These are phyloP conservation scores for Solanum infundibuliforme DNA, from an alignment of 257 asterid genomes.

Conservation along the genomic window DNA sequence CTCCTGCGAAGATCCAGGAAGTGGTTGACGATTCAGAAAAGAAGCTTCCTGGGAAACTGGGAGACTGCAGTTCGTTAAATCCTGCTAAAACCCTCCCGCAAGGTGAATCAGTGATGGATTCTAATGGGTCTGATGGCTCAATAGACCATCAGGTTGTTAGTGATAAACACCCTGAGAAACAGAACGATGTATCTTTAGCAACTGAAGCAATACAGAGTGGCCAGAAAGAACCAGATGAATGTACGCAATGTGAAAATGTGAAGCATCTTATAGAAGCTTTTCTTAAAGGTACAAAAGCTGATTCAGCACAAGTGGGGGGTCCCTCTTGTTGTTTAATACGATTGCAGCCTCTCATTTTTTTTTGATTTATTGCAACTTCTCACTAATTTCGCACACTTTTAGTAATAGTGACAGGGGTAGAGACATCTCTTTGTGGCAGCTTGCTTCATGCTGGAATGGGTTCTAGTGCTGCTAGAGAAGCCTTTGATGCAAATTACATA, in stretches of 20 bases:
- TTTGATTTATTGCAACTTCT: not conserved
- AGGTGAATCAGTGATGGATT: not conserved
- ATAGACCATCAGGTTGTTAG: slow-evolving; percentile 17
- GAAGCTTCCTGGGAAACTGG: slow-evolving; percentile 19
- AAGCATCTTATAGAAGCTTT: slow-evolving; percentile 26
- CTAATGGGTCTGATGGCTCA: slow-evolving; percentile 18
- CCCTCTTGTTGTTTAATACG: not conserved
- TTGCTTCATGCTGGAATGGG: slow-evolving; percentile 84
- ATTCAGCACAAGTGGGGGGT: slow-evolving; percentile 30
- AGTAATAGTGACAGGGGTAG: slow-evolving; percentile 41
- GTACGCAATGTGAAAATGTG: slow-evolving; percentile 16
- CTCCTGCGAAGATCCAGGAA: slow-evolving; percentile 17
- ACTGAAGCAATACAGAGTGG: slow-evolving; percentile 7
- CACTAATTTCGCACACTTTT: not conserved
- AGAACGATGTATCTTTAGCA: slow-evolving; percentile 13
- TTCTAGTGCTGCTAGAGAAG: slow-evolving; percentile 53
- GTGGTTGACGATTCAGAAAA: slow-evolving; percentile 19
- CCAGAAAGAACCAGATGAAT: slow-evolving; percentile 17
- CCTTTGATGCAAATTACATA: slow-evolving; percentile 47
- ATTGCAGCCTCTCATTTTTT: not conserved
- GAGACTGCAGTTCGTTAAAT: slow-evolving; percentile 16
- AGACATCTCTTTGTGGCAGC: slow-evolving; percentile 69
- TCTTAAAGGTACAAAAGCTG: slow-evolving; percentile 12
- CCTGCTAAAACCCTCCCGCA: slow-evolving; percentile 7
- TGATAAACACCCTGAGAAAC: slow-evolving; percentile 18